Evolutionary conservation across 805 yeast genomes (phyloP).

Genomic region (Saccharomycopsis capsularis): DNA sequence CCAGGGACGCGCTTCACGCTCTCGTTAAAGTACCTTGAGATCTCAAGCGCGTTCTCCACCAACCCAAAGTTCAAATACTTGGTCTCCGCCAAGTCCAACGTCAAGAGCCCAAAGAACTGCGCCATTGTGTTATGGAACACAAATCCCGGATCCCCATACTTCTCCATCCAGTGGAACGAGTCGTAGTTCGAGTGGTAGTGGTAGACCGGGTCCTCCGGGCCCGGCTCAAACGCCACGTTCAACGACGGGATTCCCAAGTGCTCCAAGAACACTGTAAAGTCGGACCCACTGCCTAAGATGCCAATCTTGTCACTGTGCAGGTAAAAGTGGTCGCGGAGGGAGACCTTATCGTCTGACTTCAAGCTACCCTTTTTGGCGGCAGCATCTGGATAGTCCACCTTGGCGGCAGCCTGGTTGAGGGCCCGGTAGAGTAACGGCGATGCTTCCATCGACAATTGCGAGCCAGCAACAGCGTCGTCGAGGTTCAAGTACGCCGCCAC

Average conservation of each 20-base stretch:
- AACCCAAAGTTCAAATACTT: conserved; percentile 39
- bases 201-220: conserved; percentile 49
- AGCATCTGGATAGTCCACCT: conserved; percentile 40
- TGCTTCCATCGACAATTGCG: conserved; percentile 41
- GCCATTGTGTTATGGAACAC: conserved; percentile 50
- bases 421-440: conserved; percentile 53
- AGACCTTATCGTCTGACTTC: conserved; percentile 15
- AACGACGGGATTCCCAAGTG: conserved; percentile 54
- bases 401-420: conserved; percentile 38
- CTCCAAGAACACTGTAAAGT: conserved; percentile 54
- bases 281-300: conserved; percentile 64
- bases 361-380: not conserved
- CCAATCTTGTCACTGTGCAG: conserved; percentile 30
- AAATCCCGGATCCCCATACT: conserved; percentile 56
- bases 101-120: conserved; percentile 44
- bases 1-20: conserved; percentile 33
- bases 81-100: conserved; percentile 42
- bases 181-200: conserved; percentile 76
- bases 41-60: conserved; percentile 29
- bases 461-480: conserved; percentile 60
- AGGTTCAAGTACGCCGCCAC: conserved; percentile 64
- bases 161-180: conserved; percentile 63
- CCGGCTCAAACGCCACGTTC: conserved; percentile 49
- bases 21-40: conserved; percentile 37
- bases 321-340: conserved; percentile 34